Evolutionary conservation across 805 yeast species (phyloP), one percentile per base, ranked within the genome.

Genomic region (Metschnikowia noctiluminum): DNA sequence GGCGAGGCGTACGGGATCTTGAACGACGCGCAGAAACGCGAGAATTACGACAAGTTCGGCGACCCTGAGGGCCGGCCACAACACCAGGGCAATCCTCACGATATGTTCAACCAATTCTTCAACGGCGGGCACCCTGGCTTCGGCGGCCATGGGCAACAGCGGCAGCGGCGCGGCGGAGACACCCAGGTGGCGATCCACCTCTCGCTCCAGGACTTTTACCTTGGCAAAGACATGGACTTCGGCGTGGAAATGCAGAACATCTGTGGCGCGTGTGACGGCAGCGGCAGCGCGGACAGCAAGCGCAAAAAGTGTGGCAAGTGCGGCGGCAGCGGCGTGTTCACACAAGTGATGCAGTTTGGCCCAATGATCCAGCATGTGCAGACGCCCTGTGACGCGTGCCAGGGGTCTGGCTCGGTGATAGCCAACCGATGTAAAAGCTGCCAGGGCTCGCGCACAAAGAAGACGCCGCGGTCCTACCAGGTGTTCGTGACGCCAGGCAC

Each of bases 1-100:
- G 96, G 96, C 13, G 96, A 87, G 61, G 98, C 98, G 0, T 92
- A 92, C 65, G 97, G 90, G 47, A 87, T 89, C 11, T 75, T 90
- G 52, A 78, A 81, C 55, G 89, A 89, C 62, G 63, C 77, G 5
- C 88, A 87, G 48, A 87, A 87, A 66, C 78, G 85, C 51, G 59
- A 73, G 28, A 73, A 81, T 11, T 91, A 83, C 65, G 96, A 91
- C 65, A 72, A 74, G 42, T 87, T 73, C 60, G 99, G 99, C 30
- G 85, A 85, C 36, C 85, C 85, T 2, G 68, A 78, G 55, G 82
- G 78, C 28, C 56, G 48, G 68, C 68, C 31, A 62, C 65, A 28
- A 62, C 68, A 46, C 61, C 66, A 42, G 59, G 67, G 46, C 26
- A 45, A 58, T 30, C 32, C 32, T 28, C 59, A 81, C 48, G 87